These are phyloP conservation scores for Fusarium virguliforme DNA, from an alignment of 2,329 filamentous ascomycete species.

Conservation along the genomic window DNA sequence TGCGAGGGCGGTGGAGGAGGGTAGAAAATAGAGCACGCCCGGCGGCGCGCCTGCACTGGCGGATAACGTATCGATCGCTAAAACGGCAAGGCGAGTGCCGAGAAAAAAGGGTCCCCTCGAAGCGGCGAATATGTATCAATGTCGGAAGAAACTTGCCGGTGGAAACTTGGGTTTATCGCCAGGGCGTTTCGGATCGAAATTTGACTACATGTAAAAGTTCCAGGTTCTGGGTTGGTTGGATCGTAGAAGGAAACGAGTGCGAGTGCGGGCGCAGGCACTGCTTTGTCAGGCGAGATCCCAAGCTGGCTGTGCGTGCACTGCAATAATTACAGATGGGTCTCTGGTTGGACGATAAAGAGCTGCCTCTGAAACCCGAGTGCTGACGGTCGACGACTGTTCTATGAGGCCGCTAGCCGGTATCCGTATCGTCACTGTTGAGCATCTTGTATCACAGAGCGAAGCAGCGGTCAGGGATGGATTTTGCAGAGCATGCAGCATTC, in stretches of 20 bases:
- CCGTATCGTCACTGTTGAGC: not conserved
- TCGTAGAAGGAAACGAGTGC: slow-evolving; percentile 11
- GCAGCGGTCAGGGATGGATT: slow-evolving; percentile 1
- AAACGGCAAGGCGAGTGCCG: slow-evolving; percentile 6
- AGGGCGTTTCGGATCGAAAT: slow-evolving; percentile 13
- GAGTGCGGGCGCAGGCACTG: slow-evolving; percentile 2
- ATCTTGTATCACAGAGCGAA: not conserved
- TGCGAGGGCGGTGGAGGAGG: not conserved
- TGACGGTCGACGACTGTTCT: not conserved
- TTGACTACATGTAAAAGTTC: not conserved
- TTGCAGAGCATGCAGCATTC: slow-evolving; percentile 11
- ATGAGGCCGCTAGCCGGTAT: not conserved
- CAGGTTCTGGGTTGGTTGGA: not conserved
- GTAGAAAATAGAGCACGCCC: not conserved
- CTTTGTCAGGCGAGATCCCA: slow-evolving; percentile 20
- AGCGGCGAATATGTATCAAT: not conserved
- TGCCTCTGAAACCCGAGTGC: slow-evolving; percentile 22
- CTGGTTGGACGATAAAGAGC: slow-evolving; percentile 11
- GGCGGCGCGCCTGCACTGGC: not conserved
- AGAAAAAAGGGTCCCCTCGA: slow-evolving; percentile 1
- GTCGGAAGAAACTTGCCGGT: slow-evolving; percentile 16
- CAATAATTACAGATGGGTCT: slow-evolving; percentile 5
- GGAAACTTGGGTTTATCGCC: slow-evolving; percentile 5
- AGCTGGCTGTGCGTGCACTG: slow-evolving; percentile 8
- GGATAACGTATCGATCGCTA: slow-evolving; percentile 12